A percentile compares a stretch with the other conserved stretches of the same genome.
phyloP scores from a whole-genome alignment of 257 asterid species.

The Plantago ovata region DNA sequence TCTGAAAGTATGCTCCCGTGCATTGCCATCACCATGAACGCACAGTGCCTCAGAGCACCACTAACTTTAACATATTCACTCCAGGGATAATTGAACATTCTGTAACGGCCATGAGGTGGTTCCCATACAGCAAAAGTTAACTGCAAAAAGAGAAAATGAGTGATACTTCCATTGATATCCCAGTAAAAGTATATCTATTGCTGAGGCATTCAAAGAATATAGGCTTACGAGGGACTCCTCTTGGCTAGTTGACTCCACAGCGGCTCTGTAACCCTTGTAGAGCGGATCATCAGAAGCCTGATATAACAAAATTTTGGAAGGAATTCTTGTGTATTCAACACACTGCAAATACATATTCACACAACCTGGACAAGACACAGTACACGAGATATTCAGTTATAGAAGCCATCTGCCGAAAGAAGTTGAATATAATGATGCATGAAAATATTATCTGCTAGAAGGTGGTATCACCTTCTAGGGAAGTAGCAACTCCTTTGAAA shows the following conservation, averaged over 20 bases:
- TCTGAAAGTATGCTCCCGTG: conserved; percentile 94
- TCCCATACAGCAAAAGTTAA: conserved; percentile 82
- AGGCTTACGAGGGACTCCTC: conserved; percentile 75
- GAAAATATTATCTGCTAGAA: too few relatives aligned
- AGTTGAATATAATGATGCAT: not conserved
- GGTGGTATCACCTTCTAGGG: conserved; percentile 61
- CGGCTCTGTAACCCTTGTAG: conserved; percentile 85
- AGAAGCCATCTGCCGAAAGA: conserved; percentile 10
- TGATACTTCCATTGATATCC: not conserved
- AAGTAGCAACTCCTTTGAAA: conserved; percentile 70
- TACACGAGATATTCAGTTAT: conserved; percentile 15
- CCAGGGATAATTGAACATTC: conserved; percentile 89
- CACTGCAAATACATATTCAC: conserved; percentile 64
- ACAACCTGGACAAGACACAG: conserved; percentile 48
- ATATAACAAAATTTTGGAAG: conserved; percentile 75
- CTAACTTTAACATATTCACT: conserved; percentile 80
- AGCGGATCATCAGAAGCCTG: conserved; percentile 92
- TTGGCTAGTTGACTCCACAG: conserved; percentile 85
- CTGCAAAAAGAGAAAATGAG: not conserved
- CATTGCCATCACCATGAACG: conserved; percentile 97
- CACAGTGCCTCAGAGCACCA: conserved; percentile 91
- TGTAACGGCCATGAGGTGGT: conserved; percentile 98
- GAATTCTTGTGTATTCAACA: conserved; percentile 68
- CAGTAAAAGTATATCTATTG: not conserved
- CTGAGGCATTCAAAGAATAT: conserved; percentile 1